Evolutionary conservation across 1,139 yeast species (phyloP).

Genomic region (Hemisphaericaspora subhashii): DNA sequence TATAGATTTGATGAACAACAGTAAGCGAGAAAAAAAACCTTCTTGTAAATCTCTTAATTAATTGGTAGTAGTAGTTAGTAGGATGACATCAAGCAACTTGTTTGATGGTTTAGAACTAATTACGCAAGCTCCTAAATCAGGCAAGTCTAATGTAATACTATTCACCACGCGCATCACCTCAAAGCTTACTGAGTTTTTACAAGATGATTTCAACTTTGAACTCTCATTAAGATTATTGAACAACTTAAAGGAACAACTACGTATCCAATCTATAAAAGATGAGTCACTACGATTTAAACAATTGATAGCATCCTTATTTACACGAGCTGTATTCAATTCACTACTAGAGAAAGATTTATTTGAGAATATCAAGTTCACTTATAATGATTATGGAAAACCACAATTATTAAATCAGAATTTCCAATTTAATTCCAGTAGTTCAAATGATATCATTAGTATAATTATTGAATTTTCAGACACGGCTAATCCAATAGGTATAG

Average conservation of each 20-base stretch:
- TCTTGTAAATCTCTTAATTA: background rate
- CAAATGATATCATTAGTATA: conserved; percentile 49
- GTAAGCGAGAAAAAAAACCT: background rate
- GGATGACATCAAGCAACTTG: background rate
- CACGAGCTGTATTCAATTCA: conserved; percentile 26
- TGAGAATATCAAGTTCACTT: conserved; percentile 20
- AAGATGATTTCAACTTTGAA: conserved; percentile 40
- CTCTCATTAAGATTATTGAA: conserved; percentile 34
- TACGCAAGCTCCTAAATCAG: background rate
- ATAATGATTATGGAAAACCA: conserved; percentile 42
- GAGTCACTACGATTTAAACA: conserved; percentile 18
- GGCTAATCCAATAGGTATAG: conserved; percentile 52
- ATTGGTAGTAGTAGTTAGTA: background rate
- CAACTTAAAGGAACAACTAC: conserved; percentile 28
- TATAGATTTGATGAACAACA: too few species aligned
- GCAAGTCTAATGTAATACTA: conserved; percentile 2
- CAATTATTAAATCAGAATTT: conserved; percentile 17
- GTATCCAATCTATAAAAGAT: conserved; percentile 30
- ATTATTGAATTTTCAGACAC: conserved; percentile 33
- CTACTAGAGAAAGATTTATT: conserved; percentile 19
- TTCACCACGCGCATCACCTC: conserved; percentile 13
- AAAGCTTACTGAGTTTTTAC: conserved; percentile 18
- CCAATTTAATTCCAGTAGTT: conserved; percentile 56
- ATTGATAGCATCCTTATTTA: conserved; percentile 25
- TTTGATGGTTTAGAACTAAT: background rate